Conservation (phyloP, 148 eudicot species). For the Rhododendron simsii region DNA sequence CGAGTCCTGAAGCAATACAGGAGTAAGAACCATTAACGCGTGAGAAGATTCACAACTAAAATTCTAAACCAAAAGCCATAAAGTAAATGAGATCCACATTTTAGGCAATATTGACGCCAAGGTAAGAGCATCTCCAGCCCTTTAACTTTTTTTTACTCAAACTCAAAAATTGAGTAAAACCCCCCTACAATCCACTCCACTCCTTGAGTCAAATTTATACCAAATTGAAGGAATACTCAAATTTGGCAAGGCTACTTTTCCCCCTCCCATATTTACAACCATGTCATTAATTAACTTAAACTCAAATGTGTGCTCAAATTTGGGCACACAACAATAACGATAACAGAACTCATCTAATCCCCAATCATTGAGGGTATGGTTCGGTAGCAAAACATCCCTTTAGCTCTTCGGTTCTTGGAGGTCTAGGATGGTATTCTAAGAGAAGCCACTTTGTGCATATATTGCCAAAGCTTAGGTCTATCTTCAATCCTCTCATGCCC, state of each 20-base stretch:
- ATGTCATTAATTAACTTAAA: neutral
- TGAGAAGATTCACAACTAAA: neutral
- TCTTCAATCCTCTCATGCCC: too few relatives aligned
- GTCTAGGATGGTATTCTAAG: too few relatives aligned
- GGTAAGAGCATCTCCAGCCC: neutral
- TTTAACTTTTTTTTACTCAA: neutral
- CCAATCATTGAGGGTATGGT: too few relatives aligned
- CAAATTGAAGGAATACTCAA: neutral
- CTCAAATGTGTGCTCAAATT: neutral
- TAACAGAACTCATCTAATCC: too few relatives aligned
- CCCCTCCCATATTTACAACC: neutral
- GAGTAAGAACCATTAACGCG: neutral
- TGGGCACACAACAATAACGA: too few relatives aligned
- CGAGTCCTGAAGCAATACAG: slow-evolving; percentile 45
- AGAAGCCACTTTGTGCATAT: too few relatives aligned
- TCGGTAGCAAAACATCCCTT: too few relatives aligned
- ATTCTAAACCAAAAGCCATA: neutral
- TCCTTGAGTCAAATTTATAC: neutral
- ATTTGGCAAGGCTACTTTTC: neutral
- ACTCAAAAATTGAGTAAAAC: neutral
- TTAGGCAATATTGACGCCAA: neutral
- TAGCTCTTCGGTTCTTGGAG: too few relatives aligned
- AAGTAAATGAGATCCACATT: neutral
- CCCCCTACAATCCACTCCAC: neutral
- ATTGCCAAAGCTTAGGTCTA: too few relatives aligned